phyloP scores from a whole-genome alignment of 23 red algal species.

The Agarophyton chilense region DNA sequence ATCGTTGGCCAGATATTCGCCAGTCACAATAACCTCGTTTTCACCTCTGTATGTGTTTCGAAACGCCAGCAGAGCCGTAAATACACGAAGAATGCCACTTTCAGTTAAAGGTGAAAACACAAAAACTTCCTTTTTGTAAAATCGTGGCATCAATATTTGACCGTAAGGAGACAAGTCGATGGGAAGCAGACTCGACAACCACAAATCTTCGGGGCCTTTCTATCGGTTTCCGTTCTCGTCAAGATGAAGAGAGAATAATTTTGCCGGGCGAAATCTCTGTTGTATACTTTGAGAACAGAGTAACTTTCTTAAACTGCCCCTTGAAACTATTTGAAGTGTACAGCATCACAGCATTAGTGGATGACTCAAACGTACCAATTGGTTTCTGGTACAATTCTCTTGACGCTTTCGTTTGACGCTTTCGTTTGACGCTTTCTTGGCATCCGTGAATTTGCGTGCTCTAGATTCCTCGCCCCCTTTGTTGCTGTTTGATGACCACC shows the following conservation, averaged over 20 bases:
- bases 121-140: conserved; percentile 56
- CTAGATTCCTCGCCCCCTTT: conserved; percentile 34
- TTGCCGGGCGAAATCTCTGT: conserved; percentile 55
- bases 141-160: conserved; percentile 69
- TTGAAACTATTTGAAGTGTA: conserved; percentile 58
- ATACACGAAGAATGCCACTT: neutral
- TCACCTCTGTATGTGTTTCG: conserved; percentile 46
- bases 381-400: conserved; percentile 46
- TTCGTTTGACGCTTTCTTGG: conserved; percentile 16
- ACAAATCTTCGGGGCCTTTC: conserved; percentile 45
- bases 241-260: conserved; percentile 60
- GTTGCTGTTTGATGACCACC: conserved; percentile 74
- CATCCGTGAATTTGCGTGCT: conserved; percentile 29
- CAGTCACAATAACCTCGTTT: conserved; percentile 66
- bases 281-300: conserved; percentile 71
- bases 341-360: conserved; percentile 68
- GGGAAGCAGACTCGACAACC: conserved; percentile 39
- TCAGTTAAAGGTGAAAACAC: conserved; percentile 17
- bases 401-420: conserved; percentile 9
- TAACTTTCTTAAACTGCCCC: conserved; percentile 66
- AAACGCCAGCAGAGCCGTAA: conserved; percentile 61
- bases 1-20: conserved; percentile 23
- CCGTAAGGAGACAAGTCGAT: conserved; percentile 63
- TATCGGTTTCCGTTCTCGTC: conserved; percentile 14
- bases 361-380: conserved; percentile 64